Evolutionary conservation across 768 basidiomycete genomes (phyloP), one percentile per base, ranked within the genome.

Genomic region (Pleurotus sapidus): DNA sequence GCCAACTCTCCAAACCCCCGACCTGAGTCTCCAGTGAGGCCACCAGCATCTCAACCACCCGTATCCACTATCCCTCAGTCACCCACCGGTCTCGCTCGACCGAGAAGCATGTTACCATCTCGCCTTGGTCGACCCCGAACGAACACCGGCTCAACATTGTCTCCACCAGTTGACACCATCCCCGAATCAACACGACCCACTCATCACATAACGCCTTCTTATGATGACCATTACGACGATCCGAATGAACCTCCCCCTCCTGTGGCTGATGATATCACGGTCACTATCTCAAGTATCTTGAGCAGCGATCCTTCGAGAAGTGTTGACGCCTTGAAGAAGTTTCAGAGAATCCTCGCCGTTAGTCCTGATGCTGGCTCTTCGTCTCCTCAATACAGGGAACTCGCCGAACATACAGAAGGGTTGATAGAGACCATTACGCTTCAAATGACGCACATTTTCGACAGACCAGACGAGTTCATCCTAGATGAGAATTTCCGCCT

Each of bases 391-490:
- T 94, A 93, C 70, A 86, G 81, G 53, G 90, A 93, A 68, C 74
- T 90, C 46, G 82, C 92, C 46, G 86, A 89, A 67, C 84, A 90
- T 66, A 84, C 89, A 9, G 85, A 94, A 69, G 89, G 91, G 12
- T 74, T 99, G 45, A 84, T 96, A 30, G 93, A 95, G 67, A 93
- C 93, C 1, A 88, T 99, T 64, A 90, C 91, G 3, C 77, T 91
- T 23, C 91, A 95, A 66, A 93, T 96, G 91, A 83, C 90, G 8
- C 91, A 93, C 68, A 86, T 94, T 17, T 98, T 98, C 67, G 91
- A 94, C 51, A 82, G 84, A 47, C 87, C 87, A 1, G 85, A 89
- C 25, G 86, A 91, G 54, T 74, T 95, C 39, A 71, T 84, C 20
- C 74, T 83, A 12, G 86, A 88, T 15, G 87, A 90, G 60, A 93